Conservation (phyloP, 768 basidiomycete species). For the Piloderma croceum region DNA sequence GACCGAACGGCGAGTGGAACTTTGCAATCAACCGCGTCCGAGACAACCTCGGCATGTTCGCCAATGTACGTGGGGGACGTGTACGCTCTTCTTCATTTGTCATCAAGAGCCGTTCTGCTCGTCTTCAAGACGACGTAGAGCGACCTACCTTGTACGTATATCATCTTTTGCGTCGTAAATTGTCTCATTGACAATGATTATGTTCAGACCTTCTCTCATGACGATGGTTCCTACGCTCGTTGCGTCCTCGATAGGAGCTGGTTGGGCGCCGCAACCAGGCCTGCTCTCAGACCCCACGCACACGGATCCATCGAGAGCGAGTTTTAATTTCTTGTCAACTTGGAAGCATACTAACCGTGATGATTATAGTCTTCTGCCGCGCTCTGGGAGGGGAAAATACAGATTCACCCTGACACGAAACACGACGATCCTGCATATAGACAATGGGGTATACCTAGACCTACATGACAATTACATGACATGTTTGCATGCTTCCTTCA, state of each 20-base stretch:
- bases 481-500: no score
- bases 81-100: constrained; percentile 82
- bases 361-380: constrained; percentile 78
- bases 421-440: constrained; percentile 50
- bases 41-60: constrained; percentile 82
- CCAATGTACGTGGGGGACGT: constrained; percentile 83
- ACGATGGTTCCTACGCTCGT: constrained; percentile 74
- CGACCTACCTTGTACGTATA: constrained; percentile 28
- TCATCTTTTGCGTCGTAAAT: background rate
- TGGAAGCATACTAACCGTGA: no score
- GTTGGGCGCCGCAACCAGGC: constrained; percentile 50
- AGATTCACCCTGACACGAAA: constrained; percentile 82
- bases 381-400: constrained; percentile 79
- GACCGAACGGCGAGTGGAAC: constrained; percentile 64
- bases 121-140: constrained; percentile 45
- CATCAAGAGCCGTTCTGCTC: constrained; percentile 67
- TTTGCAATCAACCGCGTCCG: constrained; percentile 76
- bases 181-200: constrained; percentile 20
- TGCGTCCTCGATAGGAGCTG: constrained; percentile 66
- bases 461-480: no score
- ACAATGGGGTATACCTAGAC: constrained; percentile 31
- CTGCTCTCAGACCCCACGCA: constrained; percentile 71
- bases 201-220: constrained; percentile 59
- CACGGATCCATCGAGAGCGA: constrained; percentile 72
- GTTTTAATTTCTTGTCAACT: no score